Evolutionary conservation across 1,284 basidiomycete genomes (phyloP), one percentile per base, ranked within the genome.

Genomic region (Sphagnurus paluster): DNA sequence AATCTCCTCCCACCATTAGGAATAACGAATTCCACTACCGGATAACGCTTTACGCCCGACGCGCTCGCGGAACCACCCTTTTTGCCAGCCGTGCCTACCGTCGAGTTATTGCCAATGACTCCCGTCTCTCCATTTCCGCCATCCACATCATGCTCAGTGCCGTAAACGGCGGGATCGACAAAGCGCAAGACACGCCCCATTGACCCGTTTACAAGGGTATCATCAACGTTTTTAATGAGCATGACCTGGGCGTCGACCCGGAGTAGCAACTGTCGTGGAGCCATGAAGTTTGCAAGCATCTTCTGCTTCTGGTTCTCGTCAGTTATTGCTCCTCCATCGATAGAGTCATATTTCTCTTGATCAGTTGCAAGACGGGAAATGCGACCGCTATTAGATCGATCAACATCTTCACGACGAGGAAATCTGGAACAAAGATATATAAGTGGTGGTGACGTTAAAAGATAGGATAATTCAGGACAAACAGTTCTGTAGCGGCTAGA

Each of bases 331-430:
- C 88, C 87, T 4, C 71, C 67, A 56, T 90, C 88, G 0, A 56
- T 49, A 0, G 85, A 72, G 2, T 36, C 24, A 60, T 72, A 90
- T 1, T 52, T 63, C 46, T 71, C 68, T 42, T 71, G 60, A 10
- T 80, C 65, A 0, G 76, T 69, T 0, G 56, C 25, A n/a, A 82
- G 67, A 4, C 57, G 60, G 8, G 54, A 61, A 62, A 98, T 84
- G 17, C 93, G 85, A 3, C 65, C 63, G 16, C 65, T 61, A 68
- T 98, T 98, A 4, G 96, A 85, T 10, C 73, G 68, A 39, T 98
- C 93, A n/a, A 98, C 96, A 47, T 98, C 91, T 48, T 92, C 82
- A 39, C 96, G 82, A 3, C 84, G 80, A 8, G 96, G 93, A 66
- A 91, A 94, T 39, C 86, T 89, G 56, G 71, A 13, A 8, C 4